phyloP scores from a whole-genome alignment of 2,329 filamentous ascomycete genomes.

The Fusarium scirpi region DNA sequence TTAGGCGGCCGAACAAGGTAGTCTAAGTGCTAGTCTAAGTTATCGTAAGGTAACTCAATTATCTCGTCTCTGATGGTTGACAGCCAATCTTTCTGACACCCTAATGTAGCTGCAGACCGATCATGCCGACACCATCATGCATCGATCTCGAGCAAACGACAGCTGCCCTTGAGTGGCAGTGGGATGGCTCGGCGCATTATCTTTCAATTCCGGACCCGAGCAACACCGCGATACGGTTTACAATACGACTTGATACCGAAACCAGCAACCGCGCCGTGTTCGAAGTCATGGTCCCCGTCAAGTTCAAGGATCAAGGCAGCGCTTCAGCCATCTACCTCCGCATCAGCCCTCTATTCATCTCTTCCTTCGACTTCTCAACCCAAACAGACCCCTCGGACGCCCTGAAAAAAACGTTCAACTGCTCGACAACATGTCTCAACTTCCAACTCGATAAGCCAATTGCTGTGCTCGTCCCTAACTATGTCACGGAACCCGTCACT shows the following conservation, averaged over 20 bases:
- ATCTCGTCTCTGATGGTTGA: not conserved
- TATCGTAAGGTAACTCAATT: not conserved
- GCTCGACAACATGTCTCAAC: not conserved
- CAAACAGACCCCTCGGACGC: not conserved
- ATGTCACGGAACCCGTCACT: slow-evolving; percentile 1
- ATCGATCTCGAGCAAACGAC: slow-evolving; percentile 1
- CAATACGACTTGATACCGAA: not conserved
- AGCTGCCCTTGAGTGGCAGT: slow-evolving; percentile 16
- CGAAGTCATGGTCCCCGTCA: slow-evolving; percentile 18
- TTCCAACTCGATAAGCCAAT: not conserved
- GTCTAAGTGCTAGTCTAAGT: not conserved
- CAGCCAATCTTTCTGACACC: not conserved
- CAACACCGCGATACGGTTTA: slow-evolving; percentile 4
- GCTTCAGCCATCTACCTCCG: slow-evolving; percentile 16
- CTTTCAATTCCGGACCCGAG: slow-evolving; percentile 9
- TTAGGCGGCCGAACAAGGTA: not conserved
- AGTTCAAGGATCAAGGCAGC: slow-evolving; percentile 10
- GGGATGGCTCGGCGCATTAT: not conserved
- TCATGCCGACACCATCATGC: not conserved
- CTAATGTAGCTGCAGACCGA: not conserved
- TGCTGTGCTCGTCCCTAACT: not conserved
- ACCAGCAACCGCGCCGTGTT: not conserved
- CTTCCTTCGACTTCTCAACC: not conserved
- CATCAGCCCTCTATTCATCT: slow-evolving; percentile 1
- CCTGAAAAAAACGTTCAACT: not conserved